Evolutionary conservation across 768 basidiomycete genomes (phyloP).

Genomic region (Megacollybia marginata): DNA sequence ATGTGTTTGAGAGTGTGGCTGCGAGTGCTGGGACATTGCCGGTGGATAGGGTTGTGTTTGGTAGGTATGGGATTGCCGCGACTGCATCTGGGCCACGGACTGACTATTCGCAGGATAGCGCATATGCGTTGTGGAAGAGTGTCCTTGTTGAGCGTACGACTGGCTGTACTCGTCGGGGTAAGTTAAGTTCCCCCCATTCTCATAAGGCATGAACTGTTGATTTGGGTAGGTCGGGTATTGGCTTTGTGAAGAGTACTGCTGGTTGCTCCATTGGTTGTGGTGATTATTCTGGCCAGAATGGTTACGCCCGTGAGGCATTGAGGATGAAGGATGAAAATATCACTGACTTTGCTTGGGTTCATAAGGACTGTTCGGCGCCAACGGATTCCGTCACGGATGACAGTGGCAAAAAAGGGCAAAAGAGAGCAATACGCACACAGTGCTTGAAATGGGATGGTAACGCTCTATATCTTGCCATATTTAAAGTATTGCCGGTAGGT

Average conservation of each 20-base stretch:
- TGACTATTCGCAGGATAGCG: too few species aligned
- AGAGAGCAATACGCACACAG: background rate
- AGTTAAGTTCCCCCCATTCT: background rate
- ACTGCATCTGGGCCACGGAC: too few species aligned
- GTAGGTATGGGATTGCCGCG: too few species aligned
- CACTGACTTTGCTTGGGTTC: slow-evolving; percentile 14
- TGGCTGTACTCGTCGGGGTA: background rate
- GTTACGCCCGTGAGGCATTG: slow-evolving; percentile 22
- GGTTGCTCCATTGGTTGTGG: slow-evolving; percentile 27
- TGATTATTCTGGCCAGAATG: slow-evolving; percentile 21
- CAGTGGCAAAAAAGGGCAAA: background rate
- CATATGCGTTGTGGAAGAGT: too few species aligned
- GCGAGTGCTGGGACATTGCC: too few species aligned
- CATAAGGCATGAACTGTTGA: background rate
- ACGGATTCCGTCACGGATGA: background rate
- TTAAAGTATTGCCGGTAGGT: background rate
- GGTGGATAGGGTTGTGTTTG: too few species aligned
- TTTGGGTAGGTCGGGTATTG: slow-evolving; percentile 6
- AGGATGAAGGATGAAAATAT: slow-evolving; percentile 6
- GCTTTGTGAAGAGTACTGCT: slow-evolving; percentile 15
- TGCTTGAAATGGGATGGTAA: slow-evolving; percentile 16
- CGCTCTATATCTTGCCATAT: slow-evolving; percentile 12
- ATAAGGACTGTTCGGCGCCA: slow-evolving; percentile 12
- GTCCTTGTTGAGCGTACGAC: too few species aligned
- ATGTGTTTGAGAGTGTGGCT: too few species aligned